A percentile compares a stretch with the other conserved stretches of the same genome.
Conservation (phyloP, 2,329 filamentous ascomycete species). For the Proliferodiscus dingleyae region DNA sequence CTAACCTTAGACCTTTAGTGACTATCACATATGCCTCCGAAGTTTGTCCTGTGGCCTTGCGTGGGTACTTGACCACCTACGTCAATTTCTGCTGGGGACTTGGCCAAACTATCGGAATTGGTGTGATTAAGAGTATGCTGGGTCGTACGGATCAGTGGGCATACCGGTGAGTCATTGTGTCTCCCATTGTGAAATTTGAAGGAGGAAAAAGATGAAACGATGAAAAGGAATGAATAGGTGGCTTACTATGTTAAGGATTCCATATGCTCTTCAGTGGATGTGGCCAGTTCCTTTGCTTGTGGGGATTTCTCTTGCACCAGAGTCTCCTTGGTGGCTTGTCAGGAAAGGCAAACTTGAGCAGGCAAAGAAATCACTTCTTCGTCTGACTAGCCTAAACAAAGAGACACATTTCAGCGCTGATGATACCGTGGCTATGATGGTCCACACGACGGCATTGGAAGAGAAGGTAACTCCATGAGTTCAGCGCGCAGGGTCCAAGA, state of each 20-base stretch:
- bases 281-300: constrained; percentile 46
- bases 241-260: constrained; percentile 31
- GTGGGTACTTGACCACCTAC: constrained; percentile 51
- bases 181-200: too few species aligned
- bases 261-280: constrained; percentile 49
- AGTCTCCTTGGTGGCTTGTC: constrained; percentile 48
- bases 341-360: constrained; percentile 41
- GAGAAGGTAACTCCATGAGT: constrained; percentile 31
- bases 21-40: constrained; percentile 40
- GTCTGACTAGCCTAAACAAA: constrained; percentile 34
- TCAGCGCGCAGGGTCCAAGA: neutral
- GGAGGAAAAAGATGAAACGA: too few species aligned
- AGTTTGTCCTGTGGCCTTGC: constrained; percentile 51
- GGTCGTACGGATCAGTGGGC: constrained; percentile 43
- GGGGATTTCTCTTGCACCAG: constrained; percentile 43
- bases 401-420: constrained; percentile 41
- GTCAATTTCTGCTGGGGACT: constrained; percentile 53
- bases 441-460: constrained; percentile 54
- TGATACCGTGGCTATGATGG: constrained; percentile 49
- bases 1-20: constrained; percentile 13
- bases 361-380: constrained; percentile 36
- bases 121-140: constrained; percentile 45
- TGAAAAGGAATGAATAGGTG: too few species aligned
- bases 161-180: constrained; percentile 32
- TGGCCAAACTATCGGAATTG: constrained; percentile 46